A percentile compares a stretch with the other conserved stretches of the same genome.
Conservation (phyloP, 768 basidiomycete species). For the Heimioporus sp. region DNA sequence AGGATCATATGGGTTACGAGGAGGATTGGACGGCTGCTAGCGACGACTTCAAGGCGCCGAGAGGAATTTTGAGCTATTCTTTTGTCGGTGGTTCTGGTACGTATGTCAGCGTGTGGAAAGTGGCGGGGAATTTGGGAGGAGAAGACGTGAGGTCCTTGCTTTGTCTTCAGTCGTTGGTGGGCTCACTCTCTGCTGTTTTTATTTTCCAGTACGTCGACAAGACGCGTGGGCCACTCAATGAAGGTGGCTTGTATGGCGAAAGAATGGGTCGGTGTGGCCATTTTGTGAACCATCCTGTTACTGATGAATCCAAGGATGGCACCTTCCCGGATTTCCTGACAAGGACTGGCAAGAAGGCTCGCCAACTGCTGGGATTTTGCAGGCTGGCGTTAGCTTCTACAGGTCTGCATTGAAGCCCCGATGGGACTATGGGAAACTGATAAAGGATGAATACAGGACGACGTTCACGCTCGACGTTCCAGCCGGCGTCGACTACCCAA, state of each 20-base stretch:
- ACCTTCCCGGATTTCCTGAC: slow-evolving; percentile 56
- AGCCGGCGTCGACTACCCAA: slow-evolving; percentile 46
- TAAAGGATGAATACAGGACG: slow-evolving; percentile 10
- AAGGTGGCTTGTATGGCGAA: slow-evolving; percentile 57
- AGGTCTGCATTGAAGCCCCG: slow-evolving; percentile 26
- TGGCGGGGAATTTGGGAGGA: slow-evolving; percentile 49
- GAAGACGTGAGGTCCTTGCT: slow-evolving; percentile 34
- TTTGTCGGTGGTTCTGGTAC: slow-evolving; percentile 42
- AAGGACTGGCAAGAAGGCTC: slow-evolving; percentile 41
- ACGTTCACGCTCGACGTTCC: slow-evolving; percentile 45
- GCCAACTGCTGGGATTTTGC: slow-evolving; percentile 40
- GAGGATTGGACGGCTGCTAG: slow-evolving; percentile 37
- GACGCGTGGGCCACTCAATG: slow-evolving; percentile 55
- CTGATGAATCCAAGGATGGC: slow-evolving; percentile 40
- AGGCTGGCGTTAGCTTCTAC: slow-evolving; percentile 49
- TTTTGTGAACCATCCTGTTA: neutral
- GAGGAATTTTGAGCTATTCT: slow-evolving; percentile 47
- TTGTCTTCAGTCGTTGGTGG: neutral
- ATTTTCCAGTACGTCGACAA: slow-evolving; percentile 46
- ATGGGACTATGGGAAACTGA: neutral
- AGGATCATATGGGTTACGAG: slow-evolving; percentile 57
- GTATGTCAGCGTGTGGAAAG: slow-evolving; percentile 44
- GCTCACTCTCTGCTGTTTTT: too few species aligned
- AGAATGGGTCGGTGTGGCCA: slow-evolving; percentile 35
- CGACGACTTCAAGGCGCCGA: slow-evolving; percentile 47